These are phyloP conservation scores for Hymenoscyphus linearis DNA, from an alignment of 2,329 filamentous ascomycete species.

Conservation along the genomic window DNA sequence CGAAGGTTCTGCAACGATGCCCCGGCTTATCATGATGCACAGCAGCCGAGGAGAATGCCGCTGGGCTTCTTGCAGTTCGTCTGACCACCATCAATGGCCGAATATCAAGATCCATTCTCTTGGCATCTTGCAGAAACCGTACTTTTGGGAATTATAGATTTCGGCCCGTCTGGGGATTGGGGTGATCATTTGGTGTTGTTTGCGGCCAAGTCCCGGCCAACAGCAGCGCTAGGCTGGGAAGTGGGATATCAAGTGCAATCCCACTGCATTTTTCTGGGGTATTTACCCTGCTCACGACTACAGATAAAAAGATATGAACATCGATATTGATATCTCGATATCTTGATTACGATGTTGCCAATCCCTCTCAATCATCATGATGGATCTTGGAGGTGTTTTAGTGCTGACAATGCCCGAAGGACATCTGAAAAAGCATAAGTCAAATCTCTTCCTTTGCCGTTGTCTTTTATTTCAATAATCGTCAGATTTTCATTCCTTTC, in stretches of 20 bases:
- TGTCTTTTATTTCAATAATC: background rate
- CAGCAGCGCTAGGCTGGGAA: background rate
- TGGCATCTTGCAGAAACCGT: background rate
- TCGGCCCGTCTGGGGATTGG: background rate
- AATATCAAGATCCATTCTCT: background rate
- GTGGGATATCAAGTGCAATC: background rate
- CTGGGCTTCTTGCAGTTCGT: background rate
- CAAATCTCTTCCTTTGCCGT: background rate
- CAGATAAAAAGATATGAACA: background rate
- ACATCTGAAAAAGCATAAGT: background rate
- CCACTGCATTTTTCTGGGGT: background rate
- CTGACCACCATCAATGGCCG: background rate
- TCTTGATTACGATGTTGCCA: background rate
- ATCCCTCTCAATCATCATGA: background rate
- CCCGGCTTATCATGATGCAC: background rate
- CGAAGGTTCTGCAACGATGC: background rate
- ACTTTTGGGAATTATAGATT: background rate
- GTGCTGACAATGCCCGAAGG: background rate
- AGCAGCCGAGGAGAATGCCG: background rate
- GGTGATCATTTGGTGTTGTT: background rate
- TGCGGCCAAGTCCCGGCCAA: background rate
- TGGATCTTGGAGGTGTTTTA: background rate
- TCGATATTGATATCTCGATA: background rate
- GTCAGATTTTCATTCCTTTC: background rate
- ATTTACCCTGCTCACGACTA: background rate